phyloP scores from a whole-genome alignment of 257 asterid species.

The Schizonepeta tenuifolia region DNA sequence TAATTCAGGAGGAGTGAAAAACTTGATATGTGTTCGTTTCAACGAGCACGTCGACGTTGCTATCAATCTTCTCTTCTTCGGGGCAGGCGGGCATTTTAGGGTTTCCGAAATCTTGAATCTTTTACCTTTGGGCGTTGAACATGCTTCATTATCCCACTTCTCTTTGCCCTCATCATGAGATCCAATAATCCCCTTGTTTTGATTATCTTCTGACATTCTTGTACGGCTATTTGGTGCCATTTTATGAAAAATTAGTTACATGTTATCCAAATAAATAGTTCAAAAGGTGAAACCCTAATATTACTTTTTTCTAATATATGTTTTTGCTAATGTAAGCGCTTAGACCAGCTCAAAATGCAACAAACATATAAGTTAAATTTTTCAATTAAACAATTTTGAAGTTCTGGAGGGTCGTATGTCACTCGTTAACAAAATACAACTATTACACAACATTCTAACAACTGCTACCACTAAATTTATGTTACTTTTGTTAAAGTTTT shows the following conservation, averaged over 20 bases:
- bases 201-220: constrained; percentile 3
- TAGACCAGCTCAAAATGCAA: constrained; percentile 36
- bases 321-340: constrained; percentile 51
- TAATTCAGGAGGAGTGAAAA: constrained; percentile 51
- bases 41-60: constrained; percentile 23
- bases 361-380: constrained; percentile 42
- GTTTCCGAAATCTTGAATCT: constrained; percentile 44
- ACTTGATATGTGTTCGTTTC: constrained; percentile 31
- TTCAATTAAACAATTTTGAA: constrained; percentile 29
- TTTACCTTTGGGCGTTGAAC: constrained; percentile 59
- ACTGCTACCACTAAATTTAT: constrained; percentile 56
- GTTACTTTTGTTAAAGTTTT: constrained; percentile 30
- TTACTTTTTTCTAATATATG: constrained; percentile 21
- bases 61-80: constrained; percentile 52
- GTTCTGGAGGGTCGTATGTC: constrained; percentile 41
- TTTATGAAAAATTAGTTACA: constrained; percentile 5
- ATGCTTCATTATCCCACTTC: constrained; percentile 10
- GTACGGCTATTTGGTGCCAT: constrained; percentile 13
- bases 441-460: constrained; percentile 54
- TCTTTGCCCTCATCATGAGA: constrained; percentile 22
- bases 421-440: constrained; percentile 48
- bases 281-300: constrained; percentile 8
- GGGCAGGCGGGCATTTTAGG: constrained; percentile 58
- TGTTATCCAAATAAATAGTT: constrained; percentile 53
- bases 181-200: constrained; percentile 18